A percentile compares a stretch with the other conserved stretches of the same genome.
These are phyloP conservation scores for Blastobotrys petasosporus DNA, from an alignment of 1,139 yeast genomes.

Conservation along the genomic window DNA sequence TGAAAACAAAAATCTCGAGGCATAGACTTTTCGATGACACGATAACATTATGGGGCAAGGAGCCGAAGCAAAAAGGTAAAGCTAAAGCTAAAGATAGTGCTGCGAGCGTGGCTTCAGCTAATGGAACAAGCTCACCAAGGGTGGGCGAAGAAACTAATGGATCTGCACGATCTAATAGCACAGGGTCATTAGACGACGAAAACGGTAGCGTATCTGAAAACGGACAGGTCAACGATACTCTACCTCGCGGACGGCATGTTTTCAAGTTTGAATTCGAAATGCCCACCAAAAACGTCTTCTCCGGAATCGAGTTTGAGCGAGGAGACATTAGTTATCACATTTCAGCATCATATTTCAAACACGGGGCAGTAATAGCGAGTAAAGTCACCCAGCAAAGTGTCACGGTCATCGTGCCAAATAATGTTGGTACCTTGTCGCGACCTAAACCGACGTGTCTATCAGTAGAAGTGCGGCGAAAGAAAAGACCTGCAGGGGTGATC, in stretches of 20 bases:
- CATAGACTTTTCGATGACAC: constrained; percentile 57
- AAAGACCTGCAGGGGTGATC: constrained; percentile 28
- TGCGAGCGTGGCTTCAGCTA: background rate
- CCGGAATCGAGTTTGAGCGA: constrained; percentile 76
- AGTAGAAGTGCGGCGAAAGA: constrained; percentile 42
- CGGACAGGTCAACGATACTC: constrained; percentile 8
- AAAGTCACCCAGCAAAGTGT: constrained; percentile 40
- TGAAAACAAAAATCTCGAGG: constrained; percentile 29
- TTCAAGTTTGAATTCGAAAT: constrained; percentile 79
- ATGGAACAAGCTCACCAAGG: background rate
- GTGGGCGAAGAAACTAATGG: too few species aligned
- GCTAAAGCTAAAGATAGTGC: background rate
- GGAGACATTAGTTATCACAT: constrained; percentile 72
- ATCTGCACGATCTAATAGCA: background rate
- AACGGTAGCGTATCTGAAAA: background rate
- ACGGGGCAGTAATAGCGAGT: constrained; percentile 18
- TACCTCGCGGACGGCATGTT: constrained; percentile 65
- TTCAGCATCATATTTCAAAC: constrained; percentile 47
- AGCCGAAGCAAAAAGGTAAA: constrained; percentile 9
- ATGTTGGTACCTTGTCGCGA: constrained; percentile 58
- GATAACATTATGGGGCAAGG: constrained; percentile 59
- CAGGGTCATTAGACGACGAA: background rate
- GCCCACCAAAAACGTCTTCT: constrained; percentile 63
- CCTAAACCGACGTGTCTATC: constrained; percentile 63
- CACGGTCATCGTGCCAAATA: constrained; percentile 64